phyloP scores from a whole-genome alignment of 2,329 filamentous ascomycete species.

The Nothophaeocryptopus gaeumannii region DNA sequence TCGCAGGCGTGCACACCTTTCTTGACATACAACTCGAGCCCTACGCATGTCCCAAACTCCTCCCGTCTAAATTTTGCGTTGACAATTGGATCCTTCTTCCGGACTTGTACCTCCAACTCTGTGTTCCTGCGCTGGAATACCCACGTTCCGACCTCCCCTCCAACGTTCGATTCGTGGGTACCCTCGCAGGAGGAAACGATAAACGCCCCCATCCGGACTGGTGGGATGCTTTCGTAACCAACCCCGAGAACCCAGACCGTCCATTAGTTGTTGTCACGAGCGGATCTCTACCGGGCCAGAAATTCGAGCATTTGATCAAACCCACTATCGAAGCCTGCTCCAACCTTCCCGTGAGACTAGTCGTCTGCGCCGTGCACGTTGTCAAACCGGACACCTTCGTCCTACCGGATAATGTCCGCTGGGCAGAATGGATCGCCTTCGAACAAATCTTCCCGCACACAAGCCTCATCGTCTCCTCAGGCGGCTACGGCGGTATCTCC shows the following conservation, averaged over 20 bases:
- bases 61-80: slow-evolving; percentile 12
- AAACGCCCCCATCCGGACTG: slow-evolving; percentile 42
- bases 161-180: slow-evolving; percentile 46
- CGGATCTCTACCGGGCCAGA: slow-evolving; percentile 43
- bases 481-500: slow-evolving; percentile 47
- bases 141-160: slow-evolving; percentile 37
- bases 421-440: slow-evolving; percentile 51
- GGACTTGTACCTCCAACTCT: slow-evolving; percentile 36
- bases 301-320: slow-evolving; percentile 44
- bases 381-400: slow-evolving; percentile 28
- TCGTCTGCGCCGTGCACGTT: slow-evolving; percentile 39
- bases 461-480: slow-evolving; percentile 49
- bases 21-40: slow-evolving; percentile 1
- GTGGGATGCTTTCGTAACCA: slow-evolving; percentile 45
- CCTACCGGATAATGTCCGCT: slow-evolving; percentile 43
- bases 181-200: slow-evolving; percentile 15
- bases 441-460: slow-evolving; percentile 45
- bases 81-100: slow-evolving; percentile 7
- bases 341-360: slow-evolving; percentile 40
- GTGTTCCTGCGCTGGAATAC: slow-evolving; percentile 39
- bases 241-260: slow-evolving; percentile 38
- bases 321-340: slow-evolving; percentile 47
- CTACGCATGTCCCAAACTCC: slow-evolving; percentile 4
- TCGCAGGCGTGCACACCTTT: slow-evolving; percentile 31
- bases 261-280: slow-evolving; percentile 49